Evolutionary conservation across 768 basidiomycete species (phyloP), one percentile per base, ranked within the genome.

Genomic region (Naganishia antarctica): DNA sequence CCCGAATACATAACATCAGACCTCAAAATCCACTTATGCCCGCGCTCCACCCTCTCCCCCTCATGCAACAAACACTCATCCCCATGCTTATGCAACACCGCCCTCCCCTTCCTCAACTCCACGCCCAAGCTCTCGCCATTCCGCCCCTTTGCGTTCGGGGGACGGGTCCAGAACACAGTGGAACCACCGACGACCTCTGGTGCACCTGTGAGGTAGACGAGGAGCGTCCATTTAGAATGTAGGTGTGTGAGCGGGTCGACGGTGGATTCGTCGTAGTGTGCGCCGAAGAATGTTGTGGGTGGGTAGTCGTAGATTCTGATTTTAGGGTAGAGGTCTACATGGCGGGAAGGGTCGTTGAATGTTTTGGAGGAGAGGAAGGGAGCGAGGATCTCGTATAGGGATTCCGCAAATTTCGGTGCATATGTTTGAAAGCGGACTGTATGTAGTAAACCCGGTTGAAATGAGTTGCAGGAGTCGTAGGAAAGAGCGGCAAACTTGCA

Each of bases 251-350:
- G n/a, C 2, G 31, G 23, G 45, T 65, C 64, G 18, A 18, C 15
- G 5, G 46, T 34, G 47, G 26, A 31, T n/a, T 60, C 58, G 45
- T 65, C 64, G 47, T 58, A 61, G 45, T 65, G 64, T 23, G 47
- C 28, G 16, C 48, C 64, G 59, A 65, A 65, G 47, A 65, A 65
- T 3, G 64, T 58, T 2, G 4, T 7, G 16, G 58, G 64, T 11
- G 58, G 64, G 64, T 65, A 65, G 43, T 65, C 58, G 58, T 65
- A 65, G 26, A 65, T 46, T 32, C 59, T 21, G 46, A 65, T 65
- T 37, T 61, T 60, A 3, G 64, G 64, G 40, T 46, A 65, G 26
- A 65, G 64, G 18, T 21, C 29, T 37, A 16, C 21, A 5, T 58
- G 58, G 2, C 37, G 32, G 58, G 21, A 13, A 1, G 53, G 34